These are phyloP conservation scores for Xylaria sp. DNA, from an alignment of 2,329 filamentous ascomycete genomes.

Conservation along the genomic window DNA sequence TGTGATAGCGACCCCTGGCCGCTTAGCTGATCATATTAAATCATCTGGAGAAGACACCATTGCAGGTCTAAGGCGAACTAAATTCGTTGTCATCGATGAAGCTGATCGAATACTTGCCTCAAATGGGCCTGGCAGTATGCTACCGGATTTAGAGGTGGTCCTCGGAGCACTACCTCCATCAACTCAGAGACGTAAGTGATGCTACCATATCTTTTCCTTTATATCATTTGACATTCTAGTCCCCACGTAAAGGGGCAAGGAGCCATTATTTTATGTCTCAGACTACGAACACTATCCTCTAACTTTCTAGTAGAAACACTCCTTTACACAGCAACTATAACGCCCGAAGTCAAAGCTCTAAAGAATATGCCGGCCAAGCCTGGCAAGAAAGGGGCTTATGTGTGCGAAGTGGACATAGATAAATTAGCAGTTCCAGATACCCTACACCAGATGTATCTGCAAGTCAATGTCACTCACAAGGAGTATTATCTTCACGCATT, in stretches of 20 bases:
- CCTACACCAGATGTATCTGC: slow-evolving; percentile 84
- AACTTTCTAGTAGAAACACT: slow-evolving; percentile 69
- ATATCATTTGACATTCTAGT: not conserved
- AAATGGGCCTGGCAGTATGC: slow-evolving; percentile 82
- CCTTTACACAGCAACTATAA: slow-evolving; percentile 95
- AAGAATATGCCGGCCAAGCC: slow-evolving; percentile 78
- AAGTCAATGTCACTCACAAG: slow-evolving; percentile 84
- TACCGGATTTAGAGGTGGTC: slow-evolving; percentile 92
- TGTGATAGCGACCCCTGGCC: slow-evolving; percentile 92
- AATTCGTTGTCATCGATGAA: slow-evolving; percentile 93
- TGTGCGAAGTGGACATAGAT: slow-evolving; percentile 86
- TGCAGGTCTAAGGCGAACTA: slow-evolving; percentile 79
- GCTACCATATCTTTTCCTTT: not conserved
- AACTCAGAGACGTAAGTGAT: slow-evolving; percentile 66
- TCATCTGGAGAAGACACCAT: slow-evolving; percentile 93
- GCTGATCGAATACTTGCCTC: slow-evolving; percentile 87
- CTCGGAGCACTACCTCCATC: slow-evolving; percentile 82
- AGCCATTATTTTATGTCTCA: not conserved
- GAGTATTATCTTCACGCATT: slow-evolving; percentile 95
- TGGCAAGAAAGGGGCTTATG: slow-evolving; percentile 80
- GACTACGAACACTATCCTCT: not conserved
- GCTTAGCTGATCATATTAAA: slow-evolving; percentile 91
- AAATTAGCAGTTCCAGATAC: slow-evolving; percentile 81
- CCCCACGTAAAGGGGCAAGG: not conserved
- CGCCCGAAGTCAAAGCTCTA: slow-evolving; percentile 86